Evolutionary conservation across 305 asterid species (phyloP).

Genomic region (Withania somnifera): DNA sequence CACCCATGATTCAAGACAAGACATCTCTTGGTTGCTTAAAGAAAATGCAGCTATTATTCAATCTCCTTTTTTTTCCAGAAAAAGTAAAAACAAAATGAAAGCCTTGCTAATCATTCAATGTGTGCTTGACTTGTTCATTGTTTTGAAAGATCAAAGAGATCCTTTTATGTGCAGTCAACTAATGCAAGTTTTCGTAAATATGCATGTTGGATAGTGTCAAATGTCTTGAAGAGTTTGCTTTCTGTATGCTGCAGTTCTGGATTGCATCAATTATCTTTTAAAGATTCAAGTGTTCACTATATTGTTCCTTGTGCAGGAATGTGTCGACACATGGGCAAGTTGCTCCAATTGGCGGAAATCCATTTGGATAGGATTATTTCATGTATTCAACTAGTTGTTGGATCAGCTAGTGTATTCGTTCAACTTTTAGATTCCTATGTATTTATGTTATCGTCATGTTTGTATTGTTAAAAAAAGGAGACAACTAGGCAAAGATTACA

Average conservation of each 20-base stretch:
- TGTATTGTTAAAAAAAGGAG: not conserved
- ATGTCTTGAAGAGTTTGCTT: not conserved
- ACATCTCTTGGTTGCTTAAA: not conserved
- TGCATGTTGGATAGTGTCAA: not conserved
- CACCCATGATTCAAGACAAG: not conserved
- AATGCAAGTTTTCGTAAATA: not conserved
- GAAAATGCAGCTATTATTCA: not conserved
- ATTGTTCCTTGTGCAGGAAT: constrained; percentile 37
- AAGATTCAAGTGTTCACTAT: not conserved
- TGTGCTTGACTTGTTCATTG: not conserved
- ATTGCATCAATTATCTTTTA: not conserved
- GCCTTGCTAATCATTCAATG: not conserved
- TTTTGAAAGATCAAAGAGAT: not conserved
- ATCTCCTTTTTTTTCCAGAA: not conserved
- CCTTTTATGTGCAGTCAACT: not conserved
- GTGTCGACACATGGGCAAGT: constrained; percentile 52
- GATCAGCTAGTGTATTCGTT: not conserved
- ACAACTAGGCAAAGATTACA: not conserved
- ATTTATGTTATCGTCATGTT: not conserved
- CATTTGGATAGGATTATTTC: constrained; percentile 42
- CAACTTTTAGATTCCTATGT: constrained; percentile 1
- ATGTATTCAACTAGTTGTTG: not conserved
- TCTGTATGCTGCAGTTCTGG: not conserved
- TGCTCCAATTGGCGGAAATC: constrained; percentile 70
- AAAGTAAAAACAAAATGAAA: not conserved